These are phyloP conservation scores for Ulmus americana DNA, from an alignment of 331 rosid species.

Conservation along the genomic window DNA sequence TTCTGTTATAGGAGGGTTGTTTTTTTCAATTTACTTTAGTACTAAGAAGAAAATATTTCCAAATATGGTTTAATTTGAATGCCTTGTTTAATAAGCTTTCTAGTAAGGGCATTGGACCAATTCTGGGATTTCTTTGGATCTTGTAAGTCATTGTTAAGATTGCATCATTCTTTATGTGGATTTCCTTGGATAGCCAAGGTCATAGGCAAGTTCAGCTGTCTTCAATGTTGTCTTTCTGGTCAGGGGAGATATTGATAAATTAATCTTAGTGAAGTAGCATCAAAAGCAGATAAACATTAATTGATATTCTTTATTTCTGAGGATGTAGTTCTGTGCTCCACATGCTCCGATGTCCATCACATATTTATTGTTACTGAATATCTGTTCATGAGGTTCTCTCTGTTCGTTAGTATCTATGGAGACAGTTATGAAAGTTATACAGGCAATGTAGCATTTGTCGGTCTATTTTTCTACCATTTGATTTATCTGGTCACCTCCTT, in stretches of 20 bases:
- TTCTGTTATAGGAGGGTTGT: not conserved
- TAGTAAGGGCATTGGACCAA: not conserved
- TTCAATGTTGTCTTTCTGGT: conserved; percentile 2
- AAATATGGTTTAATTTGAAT: not conserved
- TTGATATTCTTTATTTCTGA: not conserved
- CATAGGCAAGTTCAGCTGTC: not conserved
- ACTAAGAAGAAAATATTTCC: not conserved
- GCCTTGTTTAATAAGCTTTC: not conserved
- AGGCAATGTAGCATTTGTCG: not conserved
- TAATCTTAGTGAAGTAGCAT: conserved; percentile 14
- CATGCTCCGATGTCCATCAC: not conserved
- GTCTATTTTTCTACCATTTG: not conserved
- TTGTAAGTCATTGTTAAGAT: not conserved
- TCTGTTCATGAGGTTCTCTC: not conserved
- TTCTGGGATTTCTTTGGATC: not conserved
- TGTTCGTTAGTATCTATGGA: not conserved
- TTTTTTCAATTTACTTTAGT: not conserved
- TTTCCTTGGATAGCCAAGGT: not conserved
- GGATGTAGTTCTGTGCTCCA: not conserved
- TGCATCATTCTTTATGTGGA: conserved; percentile 1
- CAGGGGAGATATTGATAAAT: conserved; percentile 8
- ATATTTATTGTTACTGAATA: not conserved
- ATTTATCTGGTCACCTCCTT: not conserved
- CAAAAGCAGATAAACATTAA: not conserved
- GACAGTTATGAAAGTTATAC: not conserved